phyloP scores from a whole-genome alignment of 441 rosid genomes.

The Croton setiger region DNA sequence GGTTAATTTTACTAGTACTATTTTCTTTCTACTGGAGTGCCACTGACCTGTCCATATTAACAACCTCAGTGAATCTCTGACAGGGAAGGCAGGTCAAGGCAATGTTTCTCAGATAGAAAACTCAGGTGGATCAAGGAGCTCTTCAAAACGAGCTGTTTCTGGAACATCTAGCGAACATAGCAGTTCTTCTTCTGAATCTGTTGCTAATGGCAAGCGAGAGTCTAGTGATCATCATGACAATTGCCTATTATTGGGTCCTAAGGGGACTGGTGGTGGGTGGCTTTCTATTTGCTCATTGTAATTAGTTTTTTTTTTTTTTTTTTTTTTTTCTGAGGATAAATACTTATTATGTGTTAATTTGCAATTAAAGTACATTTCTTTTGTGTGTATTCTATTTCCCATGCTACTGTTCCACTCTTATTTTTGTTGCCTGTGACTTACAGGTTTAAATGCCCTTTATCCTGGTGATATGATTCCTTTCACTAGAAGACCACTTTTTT shows the following conservation, averaged over 20 bases:
- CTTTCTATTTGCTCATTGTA: conserved; percentile 14
- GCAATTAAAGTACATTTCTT: background rate
- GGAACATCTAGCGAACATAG: conserved; percentile 50
- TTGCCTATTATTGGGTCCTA: conserved; percentile 75
- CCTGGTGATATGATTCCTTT: conserved; percentile 96
- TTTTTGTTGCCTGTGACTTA: conserved; percentile 13
- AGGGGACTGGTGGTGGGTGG: conserved; percentile 60
- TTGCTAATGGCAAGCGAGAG: conserved; percentile 49
- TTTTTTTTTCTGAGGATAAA: background rate
- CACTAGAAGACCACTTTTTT: conserved; percentile 84
- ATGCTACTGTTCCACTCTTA: background rate
- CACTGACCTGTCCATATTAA: conserved; percentile 8
- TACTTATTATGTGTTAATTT: conserved; percentile 5
- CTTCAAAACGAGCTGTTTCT: conserved; percentile 47
- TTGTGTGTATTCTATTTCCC: background rate
- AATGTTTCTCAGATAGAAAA: conserved; percentile 40
- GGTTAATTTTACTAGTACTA: conserved; percentile 46
- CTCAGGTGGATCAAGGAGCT: conserved; percentile 55
- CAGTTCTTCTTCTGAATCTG: conserved; percentile 41
- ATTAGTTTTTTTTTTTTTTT: background rate
- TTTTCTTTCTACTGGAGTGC: conserved; percentile 22
- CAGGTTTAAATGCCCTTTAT: conserved; percentile 70
- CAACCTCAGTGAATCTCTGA: conserved; percentile 26
- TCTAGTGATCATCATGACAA: conserved; percentile 41
- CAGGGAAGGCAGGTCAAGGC: conserved; percentile 58